Base-by-base conservation (phyloP, 2,329 filamentous ascomycete genomes). In the Chaetomiaceae sp. region DNA sequence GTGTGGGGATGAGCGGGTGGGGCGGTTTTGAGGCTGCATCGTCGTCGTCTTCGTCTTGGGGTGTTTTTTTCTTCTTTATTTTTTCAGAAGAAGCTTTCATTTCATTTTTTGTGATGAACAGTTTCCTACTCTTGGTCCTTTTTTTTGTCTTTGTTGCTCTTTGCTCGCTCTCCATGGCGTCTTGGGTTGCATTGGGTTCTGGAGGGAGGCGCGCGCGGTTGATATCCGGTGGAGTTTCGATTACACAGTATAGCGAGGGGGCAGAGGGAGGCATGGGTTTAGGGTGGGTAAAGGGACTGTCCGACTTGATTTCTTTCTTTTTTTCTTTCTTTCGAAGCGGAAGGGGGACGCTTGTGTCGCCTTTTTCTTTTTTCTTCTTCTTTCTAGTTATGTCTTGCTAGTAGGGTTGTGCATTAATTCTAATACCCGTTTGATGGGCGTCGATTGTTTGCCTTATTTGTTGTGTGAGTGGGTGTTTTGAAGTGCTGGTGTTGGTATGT, bases 1-100 rank as follows among this genome's bases (percentile, higher is more conserved):
- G 27, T 90, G 86, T 68, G 78, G 82, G 54, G 75, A 76, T 47
- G 70, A 73, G 42, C 50, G 53, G 40, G 56, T 53, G n/a, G 50
- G 51, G 10, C 43, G 51, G 27, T 56, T 48, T 25, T 51, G n/a
- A 39, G 49, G 19, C n/a, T n/a, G n/a, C n/a, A n/a, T n/a, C n/a
- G n/a, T n/a, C n/a, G n/a, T n/a, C n/a, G n/a, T n/a, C n/a, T n/a
- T n/a, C n/a, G n/a, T n/a, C n/a, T n/a, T n/a, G n/a, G n/a, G n/a
- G n/a, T n/a, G n/a, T n/a, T n/a, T n/a, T n/a, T n/a, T n/a, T 10
- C 30, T 52, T 44, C 8, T 12, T 44, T 39, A 27, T 10, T 10
- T 44, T 33, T 37, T 23, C 19, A n/a, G n/a, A n/a, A n/a, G n/a
- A n/a, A n/a, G n/a, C n/a, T n/a, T n/a, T n/a, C 13, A 17, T 35